Conservation (phyloP, 140 eudicot species). For the Oenanthe javanica region DNA sequence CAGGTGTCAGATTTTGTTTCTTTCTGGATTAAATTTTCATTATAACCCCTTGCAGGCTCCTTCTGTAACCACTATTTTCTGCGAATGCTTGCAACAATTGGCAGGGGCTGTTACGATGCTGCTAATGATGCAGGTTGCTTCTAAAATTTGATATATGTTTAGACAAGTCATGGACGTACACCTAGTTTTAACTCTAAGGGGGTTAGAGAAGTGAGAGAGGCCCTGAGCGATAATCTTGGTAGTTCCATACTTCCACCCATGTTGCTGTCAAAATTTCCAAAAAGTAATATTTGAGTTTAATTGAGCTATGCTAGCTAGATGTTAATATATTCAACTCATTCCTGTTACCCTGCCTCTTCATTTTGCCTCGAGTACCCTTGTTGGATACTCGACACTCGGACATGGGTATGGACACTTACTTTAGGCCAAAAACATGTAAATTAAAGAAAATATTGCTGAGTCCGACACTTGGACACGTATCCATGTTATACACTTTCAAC, state of each 20-base stretch:
- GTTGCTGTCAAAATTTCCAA: background rate
- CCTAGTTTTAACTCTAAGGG: background rate
- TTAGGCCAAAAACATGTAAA: too few relatives aligned
- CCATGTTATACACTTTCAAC: too few relatives aligned
- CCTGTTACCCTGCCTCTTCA: too few relatives aligned
- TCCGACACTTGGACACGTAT: too few relatives aligned
- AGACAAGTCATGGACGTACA: background rate
- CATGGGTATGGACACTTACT: too few relatives aligned
- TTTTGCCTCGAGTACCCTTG: too few relatives aligned
- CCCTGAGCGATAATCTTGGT: background rate
- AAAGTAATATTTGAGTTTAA: background rate
- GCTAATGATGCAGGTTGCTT: conserved; percentile 61
- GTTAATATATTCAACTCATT: background rate
- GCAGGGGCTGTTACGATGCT: conserved; percentile 67
- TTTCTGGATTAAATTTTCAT: background rate
- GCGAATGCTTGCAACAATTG: conserved; percentile 65
- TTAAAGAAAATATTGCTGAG: too few relatives aligned
- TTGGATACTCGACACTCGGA: too few relatives aligned
- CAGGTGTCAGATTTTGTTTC: background rate
- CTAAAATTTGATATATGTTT: background rate
- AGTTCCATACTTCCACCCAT: background rate
- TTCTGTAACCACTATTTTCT: conserved; percentile 85
- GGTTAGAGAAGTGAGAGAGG: background rate
- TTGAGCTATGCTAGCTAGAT: background rate
- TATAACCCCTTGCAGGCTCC: conserved; percentile 38